Base-by-base conservation (phyloP, 2,329 filamentous ascomycete species). In the Venturia aucupariae region DNA sequence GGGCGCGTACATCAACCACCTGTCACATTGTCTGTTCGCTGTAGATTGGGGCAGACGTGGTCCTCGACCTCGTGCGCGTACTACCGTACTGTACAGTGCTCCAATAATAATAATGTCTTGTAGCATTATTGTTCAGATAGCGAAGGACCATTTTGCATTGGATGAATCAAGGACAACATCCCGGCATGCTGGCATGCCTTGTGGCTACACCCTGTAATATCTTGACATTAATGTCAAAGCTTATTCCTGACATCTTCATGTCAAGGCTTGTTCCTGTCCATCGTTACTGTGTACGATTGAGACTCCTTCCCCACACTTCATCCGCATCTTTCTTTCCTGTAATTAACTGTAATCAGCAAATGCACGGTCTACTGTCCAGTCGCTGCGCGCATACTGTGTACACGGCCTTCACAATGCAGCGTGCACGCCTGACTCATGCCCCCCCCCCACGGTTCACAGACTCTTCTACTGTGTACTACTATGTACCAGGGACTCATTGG, bases 271-370 rank as follows among this genome's bases (percentile, higher is more conserved):
- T 35, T 54, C 61, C 27, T 48, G 46, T 38, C 42, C 13, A 2
- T 27, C 42, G 27, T 39, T 54, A 15, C 30, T n/a, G n/a, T n/a
- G n/a, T n/a, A n/a, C n/a, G n/a, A n/a, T n/a, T n/a, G n/a, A n/a
- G 10, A 15, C 22, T 30, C 51, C 64, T 61, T 32, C 64, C 64
- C 64, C 64, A 65, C 39, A 65, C 64, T 59, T 65, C 64, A 60
- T 65, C 64, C 44, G 64, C 64, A 22, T 57, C 30, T 35, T 57
- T 57, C 51, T 57, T 57, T 15, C 51, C 51, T 57, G 51, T 22
- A 19, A 57, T 35, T 30, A 57, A 57, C n/a, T 2, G n/a, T 4
- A 32, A 27, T 57, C 30, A 57, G 51, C 30, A 3, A 11, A 57
- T 57, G 51, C 30, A 57, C 30, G 30, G 51, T 6, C 24, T 32